Percentiles rank a stretch among this genome's conserved stretches.
phyloP scores from a whole-genome alignment of 306 rosid species.

The Rosa chinensis region DNA sequence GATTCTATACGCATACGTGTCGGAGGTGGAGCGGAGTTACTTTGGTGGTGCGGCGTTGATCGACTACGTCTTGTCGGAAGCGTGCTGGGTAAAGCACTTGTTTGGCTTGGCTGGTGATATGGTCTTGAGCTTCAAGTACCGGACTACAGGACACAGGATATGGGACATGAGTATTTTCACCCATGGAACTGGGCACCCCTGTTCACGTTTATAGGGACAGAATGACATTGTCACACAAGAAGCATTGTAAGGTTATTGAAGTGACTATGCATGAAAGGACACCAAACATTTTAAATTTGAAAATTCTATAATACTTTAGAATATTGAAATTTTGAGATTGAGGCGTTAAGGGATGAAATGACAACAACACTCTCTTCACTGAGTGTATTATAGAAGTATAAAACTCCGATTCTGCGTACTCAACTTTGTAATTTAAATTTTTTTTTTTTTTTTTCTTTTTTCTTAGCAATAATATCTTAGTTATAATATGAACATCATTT shows the following conservation, averaged over 20 bases:
- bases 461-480: not conserved
- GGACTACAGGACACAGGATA: not conserved
- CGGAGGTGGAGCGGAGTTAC: conserved; percentile 3
- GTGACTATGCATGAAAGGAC: not conserved
- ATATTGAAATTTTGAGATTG: too few relatives aligned
- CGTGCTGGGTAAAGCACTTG: conserved; percentile 17
- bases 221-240: not conserved
- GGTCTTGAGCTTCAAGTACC: not conserved
- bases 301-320: too few relatives aligned
- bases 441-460: too few relatives aligned
- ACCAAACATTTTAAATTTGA: not conserved
- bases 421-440: too few relatives aligned
- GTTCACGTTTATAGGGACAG: not conserved
- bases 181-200: not conserved
- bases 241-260: not conserved
- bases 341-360: too few relatives aligned
- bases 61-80: conserved; percentile 22
- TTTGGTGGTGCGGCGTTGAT: not conserved
- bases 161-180: not conserved
- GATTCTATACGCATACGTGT: conserved; percentile 12
- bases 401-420: too few relatives aligned
- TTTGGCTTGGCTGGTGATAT: not conserved
- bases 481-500: not conserved
- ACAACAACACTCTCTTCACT: too few relatives aligned
- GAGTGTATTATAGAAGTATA: too few relatives aligned